Percentiles rank a stretch among this genome's conserved stretches.
Evolutionary conservation across 352 stramenopile genomes (phyloP).

Genomic region (Proteromonas lacertae): DNA sequence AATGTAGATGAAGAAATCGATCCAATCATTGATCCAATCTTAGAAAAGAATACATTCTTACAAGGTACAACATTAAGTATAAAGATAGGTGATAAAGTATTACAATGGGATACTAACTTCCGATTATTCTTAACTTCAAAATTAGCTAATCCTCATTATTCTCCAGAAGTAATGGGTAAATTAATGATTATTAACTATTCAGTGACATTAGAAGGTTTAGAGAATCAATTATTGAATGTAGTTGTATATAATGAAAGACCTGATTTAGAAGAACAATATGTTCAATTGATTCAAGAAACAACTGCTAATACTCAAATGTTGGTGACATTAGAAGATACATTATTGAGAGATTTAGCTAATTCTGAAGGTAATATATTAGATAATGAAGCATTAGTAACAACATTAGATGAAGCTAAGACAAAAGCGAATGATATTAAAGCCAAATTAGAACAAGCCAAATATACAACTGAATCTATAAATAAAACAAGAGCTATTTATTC

Average conservation of each 20-base stretch:
- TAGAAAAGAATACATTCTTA: conserved; percentile 61
- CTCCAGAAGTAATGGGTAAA: conserved; percentile 27
- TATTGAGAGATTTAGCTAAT: conserved; percentile 36
- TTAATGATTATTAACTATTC: conserved; percentile 67
- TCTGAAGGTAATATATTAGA: conserved; percentile 47
- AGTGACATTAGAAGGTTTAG: conserved; percentile 40
- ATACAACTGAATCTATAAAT: conserved; percentile 43
- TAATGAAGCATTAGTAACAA: conserved; percentile 25
- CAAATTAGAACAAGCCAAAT: conserved; percentile 36
- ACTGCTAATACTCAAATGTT: conserved; percentile 43
- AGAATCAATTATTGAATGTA: conserved; percentile 46
- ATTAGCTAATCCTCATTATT: conserved; percentile 66
- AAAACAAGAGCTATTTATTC: conserved; percentile 56
- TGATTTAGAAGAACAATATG: conserved; percentile 40
- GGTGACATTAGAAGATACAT: conserved; percentile 28
- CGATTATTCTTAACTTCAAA: conserved; percentile 70
- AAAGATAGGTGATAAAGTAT: conserved; percentile 68
- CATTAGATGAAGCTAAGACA: conserved; percentile 40
- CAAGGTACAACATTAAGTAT: conserved; percentile 65
- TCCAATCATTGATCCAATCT: conserved; percentile 59
- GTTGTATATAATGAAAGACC: conserved; percentile 54
- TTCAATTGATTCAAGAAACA: conserved; percentile 32
- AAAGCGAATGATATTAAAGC: conserved; percentile 50
- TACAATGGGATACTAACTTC: conserved; percentile 59
- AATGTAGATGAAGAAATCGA: conserved; percentile 66